Conservation (phyloP, 1,284 basidiomycete species). For the Rhodotorula sp. region DNA sequence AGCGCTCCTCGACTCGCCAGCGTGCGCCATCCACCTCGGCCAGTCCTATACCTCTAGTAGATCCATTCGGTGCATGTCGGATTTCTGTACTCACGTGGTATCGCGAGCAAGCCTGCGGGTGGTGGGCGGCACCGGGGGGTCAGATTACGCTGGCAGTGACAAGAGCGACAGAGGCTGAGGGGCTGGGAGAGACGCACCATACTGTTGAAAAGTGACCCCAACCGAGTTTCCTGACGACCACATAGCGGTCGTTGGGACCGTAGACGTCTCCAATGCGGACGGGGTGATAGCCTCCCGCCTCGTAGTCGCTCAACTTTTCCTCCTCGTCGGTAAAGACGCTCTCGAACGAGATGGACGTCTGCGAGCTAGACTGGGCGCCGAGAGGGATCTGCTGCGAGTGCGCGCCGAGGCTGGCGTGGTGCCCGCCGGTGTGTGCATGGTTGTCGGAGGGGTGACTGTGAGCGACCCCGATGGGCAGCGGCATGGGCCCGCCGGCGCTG, state of each 20-base stretch:
- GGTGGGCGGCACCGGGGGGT: slow-evolving; percentile 10
- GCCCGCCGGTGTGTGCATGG: slow-evolving; percentile 34
- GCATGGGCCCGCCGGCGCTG: slow-evolving; percentile 7
- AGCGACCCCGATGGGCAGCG: slow-evolving; percentile 16
- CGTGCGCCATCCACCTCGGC: too few relatives aligned
- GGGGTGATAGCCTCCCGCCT: slow-evolving; percentile 90
- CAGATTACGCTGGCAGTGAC: not conserved
- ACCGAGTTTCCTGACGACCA: slow-evolving; percentile 91
- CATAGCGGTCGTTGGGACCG: slow-evolving; percentile 70
- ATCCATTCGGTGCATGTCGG: not conserved
- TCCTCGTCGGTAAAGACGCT: slow-evolving; percentile 45
- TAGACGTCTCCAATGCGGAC: slow-evolving; percentile 78
- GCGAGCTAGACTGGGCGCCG: slow-evolving; percentile 10
- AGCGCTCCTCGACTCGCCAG: not conserved
- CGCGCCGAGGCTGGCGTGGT: slow-evolving; percentile 21
- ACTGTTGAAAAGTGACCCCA: slow-evolving; percentile 86
- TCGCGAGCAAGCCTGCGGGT: slow-evolving; percentile 19
- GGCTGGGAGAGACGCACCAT: slow-evolving; percentile 25
- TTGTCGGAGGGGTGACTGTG: slow-evolving; percentile 31
- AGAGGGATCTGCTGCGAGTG: slow-evolving; percentile 7
- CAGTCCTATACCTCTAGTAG: too few relatives aligned
- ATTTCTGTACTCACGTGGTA: slow-evolving; percentile 8
- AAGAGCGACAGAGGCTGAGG: not conserved
- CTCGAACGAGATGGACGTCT: slow-evolving; percentile 39
- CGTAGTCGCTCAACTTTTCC: slow-evolving; percentile 62